phyloP scores from a whole-genome alignment of 345 rosid species.

The Dipteronia sinensis region DNA sequence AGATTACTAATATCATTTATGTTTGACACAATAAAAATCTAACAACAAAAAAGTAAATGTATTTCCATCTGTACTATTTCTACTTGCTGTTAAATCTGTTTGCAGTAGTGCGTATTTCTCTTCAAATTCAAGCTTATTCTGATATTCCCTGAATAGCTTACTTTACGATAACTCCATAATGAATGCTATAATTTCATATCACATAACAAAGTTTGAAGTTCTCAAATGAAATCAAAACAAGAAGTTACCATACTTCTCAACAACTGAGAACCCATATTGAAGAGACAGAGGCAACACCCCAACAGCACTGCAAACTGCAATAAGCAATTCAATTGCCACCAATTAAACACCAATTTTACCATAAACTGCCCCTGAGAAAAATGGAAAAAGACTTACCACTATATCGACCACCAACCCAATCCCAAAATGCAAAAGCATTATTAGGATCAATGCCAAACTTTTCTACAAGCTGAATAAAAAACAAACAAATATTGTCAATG shows the following conservation, averaged over 20 bases:
- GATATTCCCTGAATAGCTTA: not conserved
- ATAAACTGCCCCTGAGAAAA: constrained; percentile 13
- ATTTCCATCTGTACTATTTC: not conserved
- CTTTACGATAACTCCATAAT: not conserved
- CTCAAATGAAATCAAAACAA: constrained; percentile 10
- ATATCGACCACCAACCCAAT: constrained; percentile 98
- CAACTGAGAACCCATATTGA: constrained; percentile 85
- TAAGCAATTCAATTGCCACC: constrained; percentile 21
- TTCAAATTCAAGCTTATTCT: constrained; percentile 1
- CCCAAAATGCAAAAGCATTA: constrained; percentile 98
- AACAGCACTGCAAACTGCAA: constrained; percentile 98
- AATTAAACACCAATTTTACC: constrained; percentile 19
- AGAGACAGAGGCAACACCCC: constrained; percentile 93
- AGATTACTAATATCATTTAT: not conserved
- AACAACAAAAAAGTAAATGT: not conserved
- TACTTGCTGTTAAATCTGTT: not conserved
- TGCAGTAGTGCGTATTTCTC: not conserved
- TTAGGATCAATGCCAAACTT: constrained; percentile 96
- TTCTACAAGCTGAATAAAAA: constrained; percentile 77
- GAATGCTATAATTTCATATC: not conserved
- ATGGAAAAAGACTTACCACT: constrained; percentile 64
- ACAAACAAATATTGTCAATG: constrained; percentile 6
- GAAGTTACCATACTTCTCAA: constrained; percentile 80
- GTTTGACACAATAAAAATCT: not conserved
- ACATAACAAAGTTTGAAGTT: not conserved